A percentile compares a stretch with the other conserved stretches of the same genome.
phyloP scores from a whole-genome alignment of 2,329 filamentous ascomycete species.

The Sclerotinia borealis region DNA sequence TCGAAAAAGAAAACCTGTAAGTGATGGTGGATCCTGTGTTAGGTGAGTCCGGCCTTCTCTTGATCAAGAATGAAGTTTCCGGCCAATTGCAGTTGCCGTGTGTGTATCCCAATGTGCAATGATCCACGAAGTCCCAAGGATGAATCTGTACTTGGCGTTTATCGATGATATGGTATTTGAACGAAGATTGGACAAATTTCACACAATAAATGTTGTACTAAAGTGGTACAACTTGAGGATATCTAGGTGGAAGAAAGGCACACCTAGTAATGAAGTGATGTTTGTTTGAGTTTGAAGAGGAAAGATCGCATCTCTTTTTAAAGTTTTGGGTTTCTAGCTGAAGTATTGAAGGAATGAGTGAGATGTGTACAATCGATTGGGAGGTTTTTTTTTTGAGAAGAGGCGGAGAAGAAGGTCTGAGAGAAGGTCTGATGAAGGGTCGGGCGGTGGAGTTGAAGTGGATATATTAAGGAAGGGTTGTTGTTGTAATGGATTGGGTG shows the following conservation, averaged over 20 bases:
- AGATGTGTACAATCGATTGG: not conserved
- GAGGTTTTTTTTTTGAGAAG: not conserved
- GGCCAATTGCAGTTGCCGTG: not conserved
- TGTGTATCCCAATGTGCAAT: slow-evolving; percentile 1
- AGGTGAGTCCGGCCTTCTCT: not conserved
- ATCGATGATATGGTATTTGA: not conserved
- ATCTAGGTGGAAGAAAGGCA: not conserved
- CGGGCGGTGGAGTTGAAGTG: not conserved
- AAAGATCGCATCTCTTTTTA: not conserved
- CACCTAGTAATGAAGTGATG: not conserved
- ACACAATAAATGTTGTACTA: slow-evolving; percentile 4
- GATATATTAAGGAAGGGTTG: not conserved
- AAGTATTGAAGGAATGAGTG: slow-evolving; percentile 3
- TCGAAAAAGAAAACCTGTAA: not conserved
- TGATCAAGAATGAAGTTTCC: not conserved
- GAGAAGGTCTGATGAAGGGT: not conserved
- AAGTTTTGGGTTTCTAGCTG: not conserved
- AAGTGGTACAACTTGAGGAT: not conserved
- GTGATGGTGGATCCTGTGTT: not conserved
- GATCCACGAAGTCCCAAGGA: not conserved
- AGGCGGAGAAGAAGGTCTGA: not conserved
- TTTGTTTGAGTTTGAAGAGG: not conserved
- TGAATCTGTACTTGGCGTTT: slow-evolving; percentile 2
- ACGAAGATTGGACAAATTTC: not conserved
- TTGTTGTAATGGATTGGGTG: not conserved